Evolutionary conservation across 805 yeast genomes (phyloP).

Genomic region (Saccharomycopsis fermentans): DNA sequence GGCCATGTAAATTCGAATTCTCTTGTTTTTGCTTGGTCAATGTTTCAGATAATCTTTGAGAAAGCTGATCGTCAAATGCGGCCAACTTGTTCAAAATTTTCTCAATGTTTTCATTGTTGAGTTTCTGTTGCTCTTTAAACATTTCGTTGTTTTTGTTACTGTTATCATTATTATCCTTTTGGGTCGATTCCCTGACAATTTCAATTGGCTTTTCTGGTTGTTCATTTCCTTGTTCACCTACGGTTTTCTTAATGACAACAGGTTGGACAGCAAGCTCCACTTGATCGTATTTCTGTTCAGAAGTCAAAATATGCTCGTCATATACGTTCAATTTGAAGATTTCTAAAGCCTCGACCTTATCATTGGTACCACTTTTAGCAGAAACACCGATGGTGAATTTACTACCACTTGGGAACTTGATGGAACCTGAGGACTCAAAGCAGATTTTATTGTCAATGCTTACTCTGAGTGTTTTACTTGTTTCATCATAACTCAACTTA

Average conservation of each 20-base stretch:
- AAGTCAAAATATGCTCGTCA: slow-evolving; percentile 33
- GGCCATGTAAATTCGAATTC: slow-evolving; percentile 21
- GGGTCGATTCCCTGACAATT: background rate
- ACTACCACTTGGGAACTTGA: slow-evolving; percentile 30
- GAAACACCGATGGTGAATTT: slow-evolving; percentile 44
- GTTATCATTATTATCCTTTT: background rate
- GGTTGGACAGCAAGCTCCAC: slow-evolving; percentile 37
- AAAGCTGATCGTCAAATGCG: slow-evolving; percentile 14
- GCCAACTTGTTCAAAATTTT: slow-evolving; percentile 26
- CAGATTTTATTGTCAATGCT: slow-evolving; percentile 65
- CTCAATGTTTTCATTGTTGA: slow-evolving; percentile 23
- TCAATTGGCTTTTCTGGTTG: slow-evolving; percentile 18
- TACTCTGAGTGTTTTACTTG: slow-evolving; percentile 41
- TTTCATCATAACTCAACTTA: slow-evolving; percentile 44
- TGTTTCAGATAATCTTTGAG: slow-evolving; percentile 19
- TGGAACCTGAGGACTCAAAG: slow-evolving; percentile 49
- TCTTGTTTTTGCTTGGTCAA: slow-evolving; percentile 21
- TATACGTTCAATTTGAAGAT: slow-evolving; percentile 48
- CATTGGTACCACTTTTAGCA: slow-evolving; percentile 33
- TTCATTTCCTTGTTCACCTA: slow-evolving; percentile 24
- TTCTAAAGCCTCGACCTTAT: slow-evolving; percentile 47
- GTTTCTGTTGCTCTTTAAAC: background rate
- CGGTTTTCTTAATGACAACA: slow-evolving; percentile 33
- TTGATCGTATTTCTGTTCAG: slow-evolving; percentile 50
- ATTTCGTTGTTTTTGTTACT: background rate